Percentiles rank a stretch among this genome's conserved stretches.
Evolutionary conservation across 306 rosid species (phyloP).

Genomic region (Urtica urens): DNA sequence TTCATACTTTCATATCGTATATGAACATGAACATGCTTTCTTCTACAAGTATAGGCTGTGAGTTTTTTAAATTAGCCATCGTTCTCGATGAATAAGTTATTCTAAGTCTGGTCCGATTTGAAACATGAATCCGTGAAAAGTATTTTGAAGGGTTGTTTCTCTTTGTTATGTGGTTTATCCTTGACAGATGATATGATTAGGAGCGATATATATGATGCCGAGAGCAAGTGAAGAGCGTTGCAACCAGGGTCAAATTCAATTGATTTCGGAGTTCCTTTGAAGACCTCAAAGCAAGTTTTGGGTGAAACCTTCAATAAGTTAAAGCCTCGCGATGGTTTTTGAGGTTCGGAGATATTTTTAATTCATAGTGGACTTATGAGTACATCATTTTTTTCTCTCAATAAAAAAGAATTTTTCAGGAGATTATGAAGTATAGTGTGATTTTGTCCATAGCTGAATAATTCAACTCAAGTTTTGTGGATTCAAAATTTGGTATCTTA

Average conservation of each 20-base stretch:
- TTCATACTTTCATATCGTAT: not conserved
- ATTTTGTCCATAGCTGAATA: too few relatives aligned
- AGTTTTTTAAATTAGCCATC: not conserved
- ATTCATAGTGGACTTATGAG: too few relatives aligned
- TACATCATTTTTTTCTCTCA: too few relatives aligned
- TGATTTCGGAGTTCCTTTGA: constrained; percentile 11
- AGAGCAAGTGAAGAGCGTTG: constrained; percentile 52
- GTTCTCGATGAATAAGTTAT: too few relatives aligned
- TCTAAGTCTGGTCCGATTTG: too few relatives aligned
- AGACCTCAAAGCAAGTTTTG: constrained; percentile 16
- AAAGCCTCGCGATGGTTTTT: constrained; percentile 15
- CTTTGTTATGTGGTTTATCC: constrained; percentile 18
- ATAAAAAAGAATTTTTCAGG: too few relatives aligned
- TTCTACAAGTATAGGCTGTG: not conserved
- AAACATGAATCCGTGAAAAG: too few relatives aligned
- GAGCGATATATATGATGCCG: constrained; percentile 57
- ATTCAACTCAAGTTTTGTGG: too few relatives aligned
- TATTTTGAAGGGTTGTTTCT: not conserved
- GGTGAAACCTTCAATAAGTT: constrained; percentile 15
- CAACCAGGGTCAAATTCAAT: constrained; percentile 5
- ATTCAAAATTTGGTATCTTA: too few relatives aligned
- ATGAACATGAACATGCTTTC: not conserved
- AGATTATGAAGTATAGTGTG: too few relatives aligned
- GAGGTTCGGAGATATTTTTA: constrained; percentile 9
- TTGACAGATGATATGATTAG: constrained; percentile 36